Evolutionary conservation across 768 basidiomycete genomes (phyloP).

Genomic region (Cubamyces lactineus): DNA sequence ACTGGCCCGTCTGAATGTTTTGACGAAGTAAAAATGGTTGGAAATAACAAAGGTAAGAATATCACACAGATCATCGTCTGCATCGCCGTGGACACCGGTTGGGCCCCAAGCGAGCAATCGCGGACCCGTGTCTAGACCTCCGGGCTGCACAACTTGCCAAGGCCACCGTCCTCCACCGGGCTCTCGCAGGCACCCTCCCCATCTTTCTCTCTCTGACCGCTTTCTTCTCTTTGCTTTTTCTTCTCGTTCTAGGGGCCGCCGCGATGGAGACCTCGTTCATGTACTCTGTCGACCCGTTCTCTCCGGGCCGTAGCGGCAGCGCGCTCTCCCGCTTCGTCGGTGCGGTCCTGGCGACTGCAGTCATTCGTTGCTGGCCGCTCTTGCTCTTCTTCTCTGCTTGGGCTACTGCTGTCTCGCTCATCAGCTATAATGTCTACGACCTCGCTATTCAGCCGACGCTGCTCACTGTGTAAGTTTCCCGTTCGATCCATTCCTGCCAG

Average conservation of each 20-base stretch:
- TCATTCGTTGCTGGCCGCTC: conserved; percentile 69
- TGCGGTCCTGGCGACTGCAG: conserved; percentile 42
- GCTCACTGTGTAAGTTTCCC: conserved; percentile 62
- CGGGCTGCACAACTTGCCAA: background rate
- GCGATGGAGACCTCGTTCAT: conserved; percentile 26
- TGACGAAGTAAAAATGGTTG: background rate
- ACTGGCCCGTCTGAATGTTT: background rate
- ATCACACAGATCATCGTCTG: background rate
- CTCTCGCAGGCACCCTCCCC: background rate
- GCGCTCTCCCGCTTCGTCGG: conserved; percentile 26
- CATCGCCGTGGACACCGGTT: conserved; percentile 10
- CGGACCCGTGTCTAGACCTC: conserved; percentile 2
- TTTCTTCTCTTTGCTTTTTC: conserved; percentile 1
- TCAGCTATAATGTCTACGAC: conserved; percentile 50
- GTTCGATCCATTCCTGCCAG: background rate
- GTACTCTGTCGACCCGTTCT: conserved; percentile 29
- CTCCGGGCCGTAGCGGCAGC: conserved; percentile 11
- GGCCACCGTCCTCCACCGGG: background rate
- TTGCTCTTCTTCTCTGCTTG: conserved; percentile 66
- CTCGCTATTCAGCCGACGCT: conserved; percentile 54
- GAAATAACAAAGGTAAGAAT: conserved; percentile 8
- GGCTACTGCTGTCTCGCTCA: conserved; percentile 58
- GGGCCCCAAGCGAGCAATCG: background rate
- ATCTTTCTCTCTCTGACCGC: conserved; percentile 6
- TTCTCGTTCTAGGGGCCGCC: background rate